A percentile compares a stretch with the other conserved stretches of the same genome.
Conservation (phyloP, 2,329 filamentous ascomycete species). For the Capronia epimyces region DNA sequence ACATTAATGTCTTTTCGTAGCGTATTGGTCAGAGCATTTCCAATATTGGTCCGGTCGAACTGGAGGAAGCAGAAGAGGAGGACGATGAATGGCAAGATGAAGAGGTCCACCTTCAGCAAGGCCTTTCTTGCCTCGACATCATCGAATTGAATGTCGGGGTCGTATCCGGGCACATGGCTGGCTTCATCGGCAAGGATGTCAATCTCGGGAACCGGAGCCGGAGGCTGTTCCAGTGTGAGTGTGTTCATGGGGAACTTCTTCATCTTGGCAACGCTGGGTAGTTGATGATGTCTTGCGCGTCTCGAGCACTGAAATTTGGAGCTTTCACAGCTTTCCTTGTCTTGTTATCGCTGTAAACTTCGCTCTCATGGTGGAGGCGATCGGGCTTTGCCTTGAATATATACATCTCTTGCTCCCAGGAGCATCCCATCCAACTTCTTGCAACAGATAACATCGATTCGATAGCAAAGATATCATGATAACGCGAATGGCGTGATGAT, state of each 20-base stretch:
- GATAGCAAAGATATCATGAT: background rate
- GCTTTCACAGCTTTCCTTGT: background rate
- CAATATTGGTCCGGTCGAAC: slow-evolving; percentile 36
- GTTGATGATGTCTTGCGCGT: background rate
- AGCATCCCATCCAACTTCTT: background rate
- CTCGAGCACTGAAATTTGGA: background rate
- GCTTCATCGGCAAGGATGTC: slow-evolving; percentile 3
- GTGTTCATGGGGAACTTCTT: background rate
- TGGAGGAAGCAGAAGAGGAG: slow-evolving; percentile 31
- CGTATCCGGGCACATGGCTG: slow-evolving; percentile 7
- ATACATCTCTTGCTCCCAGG: background rate
- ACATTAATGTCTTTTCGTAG: slow-evolving; percentile 41
- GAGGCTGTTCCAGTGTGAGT: background rate
- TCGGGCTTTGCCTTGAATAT: background rate
- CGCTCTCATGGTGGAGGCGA: background rate
- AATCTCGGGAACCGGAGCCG: background rate
- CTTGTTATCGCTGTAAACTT: background rate
- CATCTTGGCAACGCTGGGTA: background rate
- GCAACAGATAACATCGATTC: background rate
- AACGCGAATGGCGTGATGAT: background rate
- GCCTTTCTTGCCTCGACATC: slow-evolving; percentile 7
- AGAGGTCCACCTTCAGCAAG: slow-evolving; percentile 14
- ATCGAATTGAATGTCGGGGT: slow-evolving; percentile 3
- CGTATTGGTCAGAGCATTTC: slow-evolving; percentile 49
- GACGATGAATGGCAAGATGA: slow-evolving; percentile 28